Evolutionary conservation across 2,329 filamentous ascomycete species (phyloP).

Genomic region (Teratosphaeria zuluensis): DNA sequence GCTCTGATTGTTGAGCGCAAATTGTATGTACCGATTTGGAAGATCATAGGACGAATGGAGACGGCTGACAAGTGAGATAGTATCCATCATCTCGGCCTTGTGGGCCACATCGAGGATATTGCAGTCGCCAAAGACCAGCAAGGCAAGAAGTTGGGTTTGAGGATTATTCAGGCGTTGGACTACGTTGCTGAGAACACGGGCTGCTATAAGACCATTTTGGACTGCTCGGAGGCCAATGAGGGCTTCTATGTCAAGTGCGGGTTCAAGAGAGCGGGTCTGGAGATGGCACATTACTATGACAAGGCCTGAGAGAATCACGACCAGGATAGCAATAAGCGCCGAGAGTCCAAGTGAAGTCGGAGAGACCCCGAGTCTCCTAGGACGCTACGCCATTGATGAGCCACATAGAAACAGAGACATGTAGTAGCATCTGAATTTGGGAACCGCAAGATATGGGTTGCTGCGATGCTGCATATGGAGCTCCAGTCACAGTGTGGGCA

Average conservation of each 20-base stretch:
- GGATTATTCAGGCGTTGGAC: slow-evolving; percentile 89
- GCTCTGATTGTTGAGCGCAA: slow-evolving; percentile 88
- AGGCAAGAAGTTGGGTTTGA: slow-evolving; percentile 88
- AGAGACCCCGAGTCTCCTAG: not conserved
- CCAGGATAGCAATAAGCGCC: not conserved
- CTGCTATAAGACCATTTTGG: slow-evolving; percentile 94
- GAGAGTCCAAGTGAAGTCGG: not conserved
- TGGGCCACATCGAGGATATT: slow-evolving; percentile 97
- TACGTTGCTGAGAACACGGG: slow-evolving; percentile 77
- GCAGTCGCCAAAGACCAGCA: slow-evolving; percentile 91
- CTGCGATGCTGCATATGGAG: no score
- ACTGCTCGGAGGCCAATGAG: slow-evolving; percentile 92
- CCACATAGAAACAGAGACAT: no score
- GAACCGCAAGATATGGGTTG: no score
- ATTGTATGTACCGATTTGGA: slow-evolving; percentile 50
- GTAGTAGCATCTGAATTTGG: no score
- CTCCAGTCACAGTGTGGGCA: no score
- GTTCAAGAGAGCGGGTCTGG: slow-evolving; percentile 79
- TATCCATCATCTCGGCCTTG: slow-evolving; percentile 70
- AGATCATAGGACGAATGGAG: not conserved
- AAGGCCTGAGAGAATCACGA: not conserved
- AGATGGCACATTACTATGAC: slow-evolving; percentile 90
- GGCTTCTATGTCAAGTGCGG: slow-evolving; percentile 98
- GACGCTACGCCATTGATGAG: no score
- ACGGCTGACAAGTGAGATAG: slow-evolving; percentile 10